Conservation (phyloP, 2,329 filamentous ascomycete genomes). For the Arthrobotrys conoides region DNA sequence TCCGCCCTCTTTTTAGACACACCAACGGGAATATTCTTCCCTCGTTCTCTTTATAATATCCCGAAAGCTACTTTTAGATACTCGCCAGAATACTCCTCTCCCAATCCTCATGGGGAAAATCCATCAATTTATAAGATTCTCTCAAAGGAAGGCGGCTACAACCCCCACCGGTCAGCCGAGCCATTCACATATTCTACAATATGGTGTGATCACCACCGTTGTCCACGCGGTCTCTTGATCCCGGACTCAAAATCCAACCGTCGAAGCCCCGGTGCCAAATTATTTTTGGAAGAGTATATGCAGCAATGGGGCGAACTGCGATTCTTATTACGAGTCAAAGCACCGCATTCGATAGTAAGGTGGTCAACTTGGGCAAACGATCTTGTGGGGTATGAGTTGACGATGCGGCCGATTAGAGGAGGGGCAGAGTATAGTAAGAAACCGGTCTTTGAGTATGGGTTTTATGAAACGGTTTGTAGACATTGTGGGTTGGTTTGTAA, state of each 20-base stretch:
- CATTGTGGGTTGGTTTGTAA: conserved; percentile 29
- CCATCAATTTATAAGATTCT: conserved; percentile 22
- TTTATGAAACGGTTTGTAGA: conserved; percentile 34
- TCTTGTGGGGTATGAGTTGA: conserved; percentile 21
- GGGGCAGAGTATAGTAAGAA: conserved; percentile 26
- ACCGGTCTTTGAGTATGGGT: conserved; percentile 39
- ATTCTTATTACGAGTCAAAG: conserved; percentile 13
- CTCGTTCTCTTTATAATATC: conserved; percentile 12
- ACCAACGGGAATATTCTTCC: conserved; percentile 33
- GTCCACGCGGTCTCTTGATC: conserved; percentile 24
- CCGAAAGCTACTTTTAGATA: conserved; percentile 33
- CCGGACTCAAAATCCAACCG: not conserved
- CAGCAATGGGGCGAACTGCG: conserved; percentile 24
- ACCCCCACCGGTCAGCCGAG: not conserved
- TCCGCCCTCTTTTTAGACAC: conserved; percentile 41
- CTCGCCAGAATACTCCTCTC: conserved; percentile 21
- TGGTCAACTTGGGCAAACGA: conserved; percentile 16
- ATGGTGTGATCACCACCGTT: conserved; percentile 48
- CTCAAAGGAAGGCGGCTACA: conserved; percentile 3
- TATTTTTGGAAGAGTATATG: conserved; percentile 46
- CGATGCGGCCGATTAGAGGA: conserved; percentile 24
- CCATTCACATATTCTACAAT: conserved; percentile 39
- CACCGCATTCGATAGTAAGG: not conserved
- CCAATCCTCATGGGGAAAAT: not conserved
- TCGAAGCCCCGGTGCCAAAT: conserved; percentile 4